Evolutionary conservation across 2,329 filamentous ascomycete species (phyloP), one percentile per base, ranked within the genome.

Genomic region (Aspergillus sojae): DNA sequence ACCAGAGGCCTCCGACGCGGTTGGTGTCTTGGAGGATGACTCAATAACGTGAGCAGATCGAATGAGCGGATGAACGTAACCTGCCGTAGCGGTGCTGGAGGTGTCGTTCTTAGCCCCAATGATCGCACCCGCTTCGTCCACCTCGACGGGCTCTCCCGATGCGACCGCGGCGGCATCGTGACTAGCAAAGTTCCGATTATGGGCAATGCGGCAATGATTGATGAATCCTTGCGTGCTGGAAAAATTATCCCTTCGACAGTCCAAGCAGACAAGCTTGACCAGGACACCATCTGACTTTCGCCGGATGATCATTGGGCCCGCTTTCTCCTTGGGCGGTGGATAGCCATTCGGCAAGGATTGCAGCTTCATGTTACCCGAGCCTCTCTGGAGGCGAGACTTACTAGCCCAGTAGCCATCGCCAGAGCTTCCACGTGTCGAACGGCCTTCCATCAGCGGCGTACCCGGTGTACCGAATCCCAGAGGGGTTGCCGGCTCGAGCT

Each of bases 151-250:
- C 69, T 94, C 89, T 58, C 95, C 95, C 70, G 93, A 96, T 64
- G 91, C 91, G 61, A 94, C 85, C 39, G 94, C 95, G 66, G 95
- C 95, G 73, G 94, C 92, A 77, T 98, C 94, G 74, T 99, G 95
- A 71, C 93, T 97, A 80, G 96, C 94, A 83, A 94, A 98, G 67
- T 96, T 93, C 63, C 92, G 87, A 75, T 91, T 91, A 80, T 99
- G 95, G 30, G 94, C 93, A 71, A 99, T 98, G 62, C 95, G 93
- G 76, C 94, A 98, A 76, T 99, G 95, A 75, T 99, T 99, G 81
- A 99, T 95, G 80, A 98, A 98, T n/a, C 95, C 95, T 78, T 98
- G 95, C 0, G 94, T 96, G 80, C 94, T 98, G 61, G 91, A 94
- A 74, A 98, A 98, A 77, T 97, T 92, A 76, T 93, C 92, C 67